Conservation (phyloP, 257 asterid species). For the Apocynum venetum region DNA sequence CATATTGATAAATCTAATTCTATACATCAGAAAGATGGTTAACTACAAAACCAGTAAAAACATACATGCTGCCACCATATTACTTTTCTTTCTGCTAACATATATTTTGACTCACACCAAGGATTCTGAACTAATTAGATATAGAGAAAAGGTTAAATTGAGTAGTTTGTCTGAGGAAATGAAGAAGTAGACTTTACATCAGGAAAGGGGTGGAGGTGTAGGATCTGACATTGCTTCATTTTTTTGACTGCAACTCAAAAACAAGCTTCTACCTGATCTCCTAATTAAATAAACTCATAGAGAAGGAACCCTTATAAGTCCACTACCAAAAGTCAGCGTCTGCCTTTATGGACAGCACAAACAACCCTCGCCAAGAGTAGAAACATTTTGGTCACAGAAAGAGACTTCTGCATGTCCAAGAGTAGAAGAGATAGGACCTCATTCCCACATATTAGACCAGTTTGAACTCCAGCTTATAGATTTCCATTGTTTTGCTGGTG, state of each 20-base stretch:
- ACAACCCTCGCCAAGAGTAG: neutral
- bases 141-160: too few relatives aligned
- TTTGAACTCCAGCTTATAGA: neutral
- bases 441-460: neutral
- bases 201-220: neutral
- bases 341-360: neutral
- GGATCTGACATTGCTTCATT: neutral
- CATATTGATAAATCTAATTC: neutral
- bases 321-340: neutral
- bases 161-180: too few relatives aligned
- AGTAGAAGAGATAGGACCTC: neutral
- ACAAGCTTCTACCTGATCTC: neutral
- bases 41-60: neutral
- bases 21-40: neutral
- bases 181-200: neutral
- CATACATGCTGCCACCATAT: neutral
- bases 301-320: neutral
- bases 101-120: neutral
- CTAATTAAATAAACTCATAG: neutral
- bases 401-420: neutral
- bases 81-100: neutral
- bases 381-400: neutral
- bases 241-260: neutral
- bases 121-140: neutral
- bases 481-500: neutral